phyloP scores from a whole-genome alignment of 306 rosid genomes.

The Prinsepia uniflora region DNA sequence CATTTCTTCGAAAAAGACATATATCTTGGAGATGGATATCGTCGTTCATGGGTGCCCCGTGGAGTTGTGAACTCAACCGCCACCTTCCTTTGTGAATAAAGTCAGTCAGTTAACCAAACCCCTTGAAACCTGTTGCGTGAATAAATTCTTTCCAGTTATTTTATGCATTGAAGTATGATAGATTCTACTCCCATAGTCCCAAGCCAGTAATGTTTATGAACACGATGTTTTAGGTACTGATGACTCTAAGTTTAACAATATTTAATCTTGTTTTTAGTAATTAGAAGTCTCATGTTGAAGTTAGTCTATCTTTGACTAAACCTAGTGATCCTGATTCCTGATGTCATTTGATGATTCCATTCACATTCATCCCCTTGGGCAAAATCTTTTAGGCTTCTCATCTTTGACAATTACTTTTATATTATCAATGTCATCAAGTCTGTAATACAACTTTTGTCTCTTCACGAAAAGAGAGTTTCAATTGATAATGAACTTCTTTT shows the following conservation, averaged over 20 bases:
- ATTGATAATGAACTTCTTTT: slow-evolving; percentile 20
- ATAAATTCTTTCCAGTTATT: not conserved
- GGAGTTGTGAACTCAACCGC: not conserved
- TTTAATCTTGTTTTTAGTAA: not conserved
- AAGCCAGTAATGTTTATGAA: too few species aligned
- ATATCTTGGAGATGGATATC: not conserved
- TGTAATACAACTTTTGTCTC: not conserved
- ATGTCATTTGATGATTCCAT: not conserved
- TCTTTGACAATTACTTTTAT: not conserved
- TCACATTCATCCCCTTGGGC: not conserved
- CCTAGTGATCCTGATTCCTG: not conserved
- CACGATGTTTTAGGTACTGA: not conserved
- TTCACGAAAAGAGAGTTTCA: not conserved
- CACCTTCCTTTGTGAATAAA: not conserved
- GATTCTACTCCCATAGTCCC: too few species aligned
- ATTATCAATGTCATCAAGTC: not conserved
- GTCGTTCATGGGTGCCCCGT: not conserved
- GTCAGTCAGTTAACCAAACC: not conserved
- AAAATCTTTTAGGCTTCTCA: not conserved
- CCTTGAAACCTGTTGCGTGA: not conserved
- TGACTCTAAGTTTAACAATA: not conserved
- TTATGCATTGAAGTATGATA: not conserved
- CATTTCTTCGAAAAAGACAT: not conserved
- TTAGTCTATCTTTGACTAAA: not conserved
- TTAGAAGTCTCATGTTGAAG: not conserved